Percentiles rank a stretch among this genome's conserved stretches.
Evolutionary conservation across 2,329 filamentous ascomycete genomes (phyloP).

Genomic region (Colletotrichum lupini): DNA sequence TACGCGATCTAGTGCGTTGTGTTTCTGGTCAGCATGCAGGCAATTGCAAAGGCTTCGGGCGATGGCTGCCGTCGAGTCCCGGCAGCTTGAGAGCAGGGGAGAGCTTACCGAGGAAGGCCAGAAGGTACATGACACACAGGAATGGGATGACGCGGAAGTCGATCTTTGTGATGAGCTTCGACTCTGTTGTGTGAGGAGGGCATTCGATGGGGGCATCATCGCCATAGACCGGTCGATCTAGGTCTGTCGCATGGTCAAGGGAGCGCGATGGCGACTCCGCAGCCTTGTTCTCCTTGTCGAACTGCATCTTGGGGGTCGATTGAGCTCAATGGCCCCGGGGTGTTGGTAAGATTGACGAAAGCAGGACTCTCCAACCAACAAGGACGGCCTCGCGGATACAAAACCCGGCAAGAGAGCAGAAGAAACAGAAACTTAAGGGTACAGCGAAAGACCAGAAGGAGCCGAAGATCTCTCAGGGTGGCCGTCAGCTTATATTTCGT

Average conservation of each 20-base stretch:
- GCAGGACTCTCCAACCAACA: not conserved
- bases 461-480: slow-evolving; percentile 2
- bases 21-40: not conserved
- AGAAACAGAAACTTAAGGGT: not conserved
- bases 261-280: slow-evolving; percentile 25
- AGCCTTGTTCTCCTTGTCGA: slow-evolving; percentile 24
- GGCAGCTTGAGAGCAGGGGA: not conserved
- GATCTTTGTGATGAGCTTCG: slow-evolving; percentile 74
- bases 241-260: slow-evolving; percentile 28
- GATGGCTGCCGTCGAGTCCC: not conserved
- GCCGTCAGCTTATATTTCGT: slow-evolving; percentile 30
- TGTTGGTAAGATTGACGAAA: not conserved
- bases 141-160: slow-evolving; percentile 77
- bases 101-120: slow-evolving; percentile 70
- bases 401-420: not conserved
- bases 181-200: slow-evolving; percentile 69
- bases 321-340: not conserved
- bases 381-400: slow-evolving; percentile 1
- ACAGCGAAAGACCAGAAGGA: not conserved
- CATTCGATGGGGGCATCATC: slow-evolving; percentile 44
- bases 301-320: slow-evolving; percentile 21
- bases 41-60: not conserved
- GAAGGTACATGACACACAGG: slow-evolving; percentile 76
- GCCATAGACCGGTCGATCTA: slow-evolving; percentile 14
- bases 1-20: slow-evolving; percentile 64